phyloP scores from a whole-genome alignment of 2,329 filamentous ascomycete species.

The Tetracladium maxilliforme region DNA sequence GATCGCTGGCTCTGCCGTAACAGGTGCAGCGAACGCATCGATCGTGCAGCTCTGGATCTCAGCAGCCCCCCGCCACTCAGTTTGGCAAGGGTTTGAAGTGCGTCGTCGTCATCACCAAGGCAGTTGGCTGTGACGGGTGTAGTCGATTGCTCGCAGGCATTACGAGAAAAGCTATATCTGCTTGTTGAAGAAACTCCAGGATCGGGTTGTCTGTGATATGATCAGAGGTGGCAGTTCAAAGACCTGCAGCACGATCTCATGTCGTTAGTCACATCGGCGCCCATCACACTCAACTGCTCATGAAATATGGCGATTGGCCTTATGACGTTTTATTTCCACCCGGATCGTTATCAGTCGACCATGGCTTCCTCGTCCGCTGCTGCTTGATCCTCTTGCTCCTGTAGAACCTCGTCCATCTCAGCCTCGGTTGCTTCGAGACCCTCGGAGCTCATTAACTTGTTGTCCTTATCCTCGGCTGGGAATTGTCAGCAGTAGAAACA shows the following conservation, averaged over 20 bases:
- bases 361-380: conserved; percentile 20
- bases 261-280: not conserved
- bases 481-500: conserved; percentile 7
- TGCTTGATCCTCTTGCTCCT: conserved; percentile 16
- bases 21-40: too few relatives aligned
- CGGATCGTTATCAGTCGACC: not conserved
- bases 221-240: too few relatives aligned
- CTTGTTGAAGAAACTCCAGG: too few relatives aligned
- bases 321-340: not conserved
- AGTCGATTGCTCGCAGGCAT: too few relatives aligned
- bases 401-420: conserved; percentile 34
- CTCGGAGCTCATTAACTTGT: conserved; percentile 52
- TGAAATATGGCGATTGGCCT: not conserved
- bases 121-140: too few relatives aligned
- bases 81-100: too few relatives aligned
- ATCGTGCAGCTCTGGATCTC: too few relatives aligned
- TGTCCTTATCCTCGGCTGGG: conserved; percentile 50
- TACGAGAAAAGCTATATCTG: too few relatives aligned
- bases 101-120: too few relatives aligned
- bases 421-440: conserved; percentile 49
- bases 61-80: too few relatives aligned
- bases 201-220: too few relatives aligned
- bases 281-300: not conserved
- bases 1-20: too few relatives aligned
- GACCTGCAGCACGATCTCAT: not conserved